These are phyloP conservation scores for Silene conica DNA, from an alignment of 148 eudicot species.

Conservation along the genomic window DNA sequence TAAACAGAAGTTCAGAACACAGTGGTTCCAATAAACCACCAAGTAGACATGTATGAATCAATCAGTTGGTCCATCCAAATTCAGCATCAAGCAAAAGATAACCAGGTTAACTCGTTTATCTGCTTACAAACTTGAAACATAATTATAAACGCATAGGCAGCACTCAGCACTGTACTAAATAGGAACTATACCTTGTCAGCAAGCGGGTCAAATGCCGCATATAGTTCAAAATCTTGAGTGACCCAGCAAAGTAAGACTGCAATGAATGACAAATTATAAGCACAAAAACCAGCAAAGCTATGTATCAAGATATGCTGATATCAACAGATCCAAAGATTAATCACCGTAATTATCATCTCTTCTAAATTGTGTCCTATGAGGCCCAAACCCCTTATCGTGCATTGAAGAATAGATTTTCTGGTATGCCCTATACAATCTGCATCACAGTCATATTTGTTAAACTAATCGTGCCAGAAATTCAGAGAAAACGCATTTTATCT, in stretches of 20 bases:
- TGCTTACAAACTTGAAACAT: not conserved
- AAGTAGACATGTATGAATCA: slow-evolving; percentile 5
- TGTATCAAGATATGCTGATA: slow-evolving; percentile 6
- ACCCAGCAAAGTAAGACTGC: slow-evolving; percentile 98
- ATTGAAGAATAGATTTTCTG: slow-evolving; percentile 82
- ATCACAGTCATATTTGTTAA: slow-evolving; percentile 8
- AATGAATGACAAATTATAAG: slow-evolving; percentile 15
- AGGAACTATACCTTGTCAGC: slow-evolving; percentile 78
- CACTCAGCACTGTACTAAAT: not conserved
- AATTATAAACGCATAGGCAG: not conserved
- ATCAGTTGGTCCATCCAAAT: not conserved
- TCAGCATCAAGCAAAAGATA: not conserved
- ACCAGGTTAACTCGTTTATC: not conserved
- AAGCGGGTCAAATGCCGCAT: slow-evolving; percentile 96
- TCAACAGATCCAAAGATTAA: slow-evolving; percentile 1
- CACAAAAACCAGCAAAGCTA: slow-evolving; percentile 6
- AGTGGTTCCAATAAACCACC: not conserved
- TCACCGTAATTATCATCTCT: slow-evolving; percentile 93
- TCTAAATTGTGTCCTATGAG: slow-evolving; percentile 94
- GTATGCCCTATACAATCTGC: slow-evolving; percentile 89
- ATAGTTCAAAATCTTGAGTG: slow-evolving; percentile 93
- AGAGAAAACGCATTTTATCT: slow-evolving; percentile 3
- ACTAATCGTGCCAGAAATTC: not conserved
- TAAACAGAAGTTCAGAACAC: not conserved
- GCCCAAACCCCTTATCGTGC: slow-evolving; percentile 78